These are phyloP conservation scores for Camellia japonica DNA, from an alignment of 148 eudicot species.

Conservation along the genomic window DNA sequence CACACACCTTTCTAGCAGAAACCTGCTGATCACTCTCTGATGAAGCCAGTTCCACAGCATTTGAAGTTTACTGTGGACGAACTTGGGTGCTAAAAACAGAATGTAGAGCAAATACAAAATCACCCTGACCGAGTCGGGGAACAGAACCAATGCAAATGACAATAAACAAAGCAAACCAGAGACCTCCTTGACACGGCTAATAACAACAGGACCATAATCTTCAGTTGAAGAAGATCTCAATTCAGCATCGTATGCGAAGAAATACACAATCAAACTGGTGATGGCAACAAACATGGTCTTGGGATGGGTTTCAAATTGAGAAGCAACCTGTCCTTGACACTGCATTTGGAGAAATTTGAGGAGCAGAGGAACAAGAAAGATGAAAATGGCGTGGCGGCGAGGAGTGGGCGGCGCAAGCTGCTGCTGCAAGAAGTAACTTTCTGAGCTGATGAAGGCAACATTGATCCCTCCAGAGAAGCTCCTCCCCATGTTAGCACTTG, in stretches of 20 bases:
- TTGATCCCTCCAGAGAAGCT: neutral
- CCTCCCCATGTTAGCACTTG: too few species aligned
- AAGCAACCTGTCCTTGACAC: neutral
- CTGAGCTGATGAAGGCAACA: neutral
- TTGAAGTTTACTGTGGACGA: too few species aligned
- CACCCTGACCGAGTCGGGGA: too few species aligned
- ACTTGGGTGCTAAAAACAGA: too few species aligned
- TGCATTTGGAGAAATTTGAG: neutral
- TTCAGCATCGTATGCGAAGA: neutral
- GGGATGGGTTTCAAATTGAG: constrained; percentile 10
- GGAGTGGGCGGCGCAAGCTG: neutral
- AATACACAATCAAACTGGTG: neutral
- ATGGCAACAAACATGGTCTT: neutral
- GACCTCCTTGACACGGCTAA: neutral
- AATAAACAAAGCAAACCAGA: neutral
- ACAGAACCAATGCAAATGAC: neutral
- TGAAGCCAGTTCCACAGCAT: too few species aligned
- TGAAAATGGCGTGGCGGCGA: neutral
- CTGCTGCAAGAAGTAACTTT: neutral
- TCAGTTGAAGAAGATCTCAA: neutral
- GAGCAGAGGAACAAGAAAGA: neutral
- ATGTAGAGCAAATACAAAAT: too few species aligned
- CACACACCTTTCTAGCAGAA: too few species aligned
- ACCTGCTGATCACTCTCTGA: too few species aligned
- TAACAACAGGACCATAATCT: neutral